Evolutionary conservation across 352 stramenopile species (phyloP).

Genomic region (Phytophthora colocasiae): DNA sequence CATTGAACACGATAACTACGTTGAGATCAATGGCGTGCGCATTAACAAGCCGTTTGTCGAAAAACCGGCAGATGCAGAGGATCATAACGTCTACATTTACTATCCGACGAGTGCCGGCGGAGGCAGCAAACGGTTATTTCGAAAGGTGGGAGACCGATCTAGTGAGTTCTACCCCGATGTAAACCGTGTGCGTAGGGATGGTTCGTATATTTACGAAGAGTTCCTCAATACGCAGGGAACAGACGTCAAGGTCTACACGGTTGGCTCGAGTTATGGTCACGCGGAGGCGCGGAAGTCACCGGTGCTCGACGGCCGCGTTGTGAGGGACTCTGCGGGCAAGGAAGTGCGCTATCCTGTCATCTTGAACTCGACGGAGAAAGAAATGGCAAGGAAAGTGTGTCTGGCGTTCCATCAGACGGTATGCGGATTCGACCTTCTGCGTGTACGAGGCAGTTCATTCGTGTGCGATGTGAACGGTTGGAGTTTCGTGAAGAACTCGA

Average conservation of each 20-base stretch:
- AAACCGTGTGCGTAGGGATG: slow-evolving; percentile 95
- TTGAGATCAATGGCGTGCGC: slow-evolving; percentile 93
- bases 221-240: slow-evolving; percentile 99
- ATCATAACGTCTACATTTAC: slow-evolving; percentile 99
- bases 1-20: slow-evolving; percentile 85
- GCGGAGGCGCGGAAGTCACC: slow-evolving; percentile 99
- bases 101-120: slow-evolving; percentile 98
- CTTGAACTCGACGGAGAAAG: slow-evolving; percentile 98
- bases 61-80: slow-evolving; percentile 99
- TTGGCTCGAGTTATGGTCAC: slow-evolving; percentile 98
- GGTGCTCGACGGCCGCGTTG: slow-evolving; percentile 95
- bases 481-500: slow-evolving; percentile 98
- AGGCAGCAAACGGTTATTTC: slow-evolving; percentile 98
- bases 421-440: slow-evolving; percentile 99
- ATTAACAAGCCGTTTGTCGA: slow-evolving; percentile 99
- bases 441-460: slow-evolving; percentile 93
- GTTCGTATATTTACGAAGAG: slow-evolving; percentile 97
- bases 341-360: slow-evolving; percentile 99
- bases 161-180: slow-evolving; percentile 98
- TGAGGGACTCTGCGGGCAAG: slow-evolving; percentile 97
- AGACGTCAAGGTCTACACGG: slow-evolving; percentile 99
- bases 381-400: slow-evolving; percentile 96
- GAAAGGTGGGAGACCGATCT: slow-evolving; percentile 95
- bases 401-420: slow-evolving; percentile 98
- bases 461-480: slow-evolving; percentile 99